A percentile compares a stretch with the other conserved stretches of the same genome.
Conservation (phyloP, 768 basidiomycete species). For the Suillus weaverae region DNA sequence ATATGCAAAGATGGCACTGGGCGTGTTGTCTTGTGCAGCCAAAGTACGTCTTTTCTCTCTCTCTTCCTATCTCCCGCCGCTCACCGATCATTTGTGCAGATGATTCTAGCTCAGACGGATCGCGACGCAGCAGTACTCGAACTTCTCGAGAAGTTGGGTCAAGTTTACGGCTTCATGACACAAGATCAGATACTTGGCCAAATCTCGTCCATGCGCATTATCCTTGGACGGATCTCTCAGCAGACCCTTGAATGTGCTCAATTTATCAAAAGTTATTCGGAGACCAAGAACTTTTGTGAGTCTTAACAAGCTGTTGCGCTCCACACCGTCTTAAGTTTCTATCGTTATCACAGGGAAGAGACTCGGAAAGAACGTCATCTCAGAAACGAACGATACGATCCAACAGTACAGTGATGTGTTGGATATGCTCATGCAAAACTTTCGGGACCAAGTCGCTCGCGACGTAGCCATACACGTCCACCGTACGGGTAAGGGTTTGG, state of each 20-base stretch:
- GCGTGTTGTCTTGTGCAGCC: background rate
- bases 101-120: constrained; percentile 1
- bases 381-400: too few relatives aligned
- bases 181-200: too few relatives aligned
- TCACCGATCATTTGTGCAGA: background rate
- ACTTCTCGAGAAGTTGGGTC: constrained; percentile 4
- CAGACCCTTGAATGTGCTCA: too few relatives aligned
- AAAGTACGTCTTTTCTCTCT: background rate
- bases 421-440: constrained; percentile 3
- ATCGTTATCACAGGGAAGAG: too few relatives aligned
- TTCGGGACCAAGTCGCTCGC: constrained; percentile 1
- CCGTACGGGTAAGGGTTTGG: constrained; percentile 3
- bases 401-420: too few relatives aligned
- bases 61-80: background rate
- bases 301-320: too few relatives aligned
- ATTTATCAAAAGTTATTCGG: too few relatives aligned
- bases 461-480: background rate
- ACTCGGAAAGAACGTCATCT: too few relatives aligned
- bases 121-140: background rate
- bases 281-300: too few relatives aligned
- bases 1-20: background rate
- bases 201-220: too few relatives aligned
- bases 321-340: too few relatives aligned
- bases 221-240: too few relatives aligned
- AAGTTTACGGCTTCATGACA: background rate